phyloP scores from a whole-genome alignment of 2,329 filamentous ascomycete genomes.

The Xylaria sp. region DNA sequence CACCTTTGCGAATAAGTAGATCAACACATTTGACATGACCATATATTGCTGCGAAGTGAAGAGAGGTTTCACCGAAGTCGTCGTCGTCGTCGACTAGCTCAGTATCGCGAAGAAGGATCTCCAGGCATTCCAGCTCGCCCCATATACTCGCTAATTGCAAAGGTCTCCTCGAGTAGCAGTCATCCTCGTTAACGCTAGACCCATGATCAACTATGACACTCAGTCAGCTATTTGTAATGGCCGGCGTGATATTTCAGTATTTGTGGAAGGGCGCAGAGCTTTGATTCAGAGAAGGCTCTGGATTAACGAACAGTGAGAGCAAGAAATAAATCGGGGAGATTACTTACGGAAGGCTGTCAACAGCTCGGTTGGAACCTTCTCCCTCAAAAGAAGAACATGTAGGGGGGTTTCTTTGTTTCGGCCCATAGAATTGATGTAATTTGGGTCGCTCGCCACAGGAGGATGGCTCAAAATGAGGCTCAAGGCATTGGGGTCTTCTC shows the following conservation, averaged over 20 bases:
- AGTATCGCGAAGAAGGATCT: constrained; percentile 7
- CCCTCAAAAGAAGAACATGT: neutral
- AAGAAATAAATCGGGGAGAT: neutral
- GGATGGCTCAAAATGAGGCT: neutral
- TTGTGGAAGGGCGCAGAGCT: neutral
- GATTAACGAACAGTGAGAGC: neutral
- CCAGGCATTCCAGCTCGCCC: constrained; percentile 6
- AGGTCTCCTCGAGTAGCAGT: constrained; percentile 5
- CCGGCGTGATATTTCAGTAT: neutral
- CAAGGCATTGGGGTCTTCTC: neutral
- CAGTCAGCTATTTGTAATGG: neutral
- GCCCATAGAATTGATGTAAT: neutral
- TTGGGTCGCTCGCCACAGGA: neutral
- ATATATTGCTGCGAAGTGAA: neutral
- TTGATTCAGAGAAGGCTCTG: neutral
- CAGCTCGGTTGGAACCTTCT: neutral
- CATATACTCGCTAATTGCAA: constrained; percentile 16
- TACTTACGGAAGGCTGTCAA: neutral
- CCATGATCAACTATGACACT: constrained; percentile 5
- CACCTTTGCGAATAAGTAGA: constrained; percentile 1
- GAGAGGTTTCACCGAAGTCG: neutral
- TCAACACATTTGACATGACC: constrained; percentile 11
- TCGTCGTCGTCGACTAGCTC: constrained; percentile 4
- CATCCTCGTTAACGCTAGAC: constrained; percentile 8
- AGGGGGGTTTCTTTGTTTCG: neutral